Conservation (phyloP, 1,284 basidiomycete species). For the Puccinia horiana region DNA sequence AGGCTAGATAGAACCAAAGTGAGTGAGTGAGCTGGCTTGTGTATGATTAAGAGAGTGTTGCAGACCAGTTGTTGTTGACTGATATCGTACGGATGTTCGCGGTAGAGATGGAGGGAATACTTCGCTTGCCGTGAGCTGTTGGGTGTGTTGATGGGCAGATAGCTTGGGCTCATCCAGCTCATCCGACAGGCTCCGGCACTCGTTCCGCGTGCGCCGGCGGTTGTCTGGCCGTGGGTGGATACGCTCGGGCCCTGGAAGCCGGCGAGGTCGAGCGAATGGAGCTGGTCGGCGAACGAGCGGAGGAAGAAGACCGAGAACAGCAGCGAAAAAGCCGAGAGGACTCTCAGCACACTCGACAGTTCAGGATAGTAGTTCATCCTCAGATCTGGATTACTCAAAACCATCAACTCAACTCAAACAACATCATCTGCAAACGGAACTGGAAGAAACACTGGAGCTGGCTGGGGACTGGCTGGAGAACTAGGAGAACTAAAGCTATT, state of each 20-base stretch:
- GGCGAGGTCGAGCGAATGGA: conserved; percentile 29
- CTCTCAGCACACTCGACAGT: no score
- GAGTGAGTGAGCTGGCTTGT: conserved; percentile 17
- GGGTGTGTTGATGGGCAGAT: conserved; percentile 68
- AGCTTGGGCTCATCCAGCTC: conserved; percentile 95
- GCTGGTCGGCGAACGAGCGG: conserved; percentile 36
- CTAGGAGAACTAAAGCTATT: neutral
- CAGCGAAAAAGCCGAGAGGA: neutral
- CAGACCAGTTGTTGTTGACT: conserved; percentile 58
- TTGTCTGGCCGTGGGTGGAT: neutral
- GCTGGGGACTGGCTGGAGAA: neutral
- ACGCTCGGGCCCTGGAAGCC: conserved; percentile 31
- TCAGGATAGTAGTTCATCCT: no score
- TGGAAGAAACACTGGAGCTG: neutral
- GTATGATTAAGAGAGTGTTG: conserved; percentile 4
- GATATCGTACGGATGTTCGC: conserved; percentile 81
- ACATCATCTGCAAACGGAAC: no score
- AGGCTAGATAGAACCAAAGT: conserved; percentile 58
- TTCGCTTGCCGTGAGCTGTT: conserved; percentile 62
- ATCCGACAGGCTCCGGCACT: conserved; percentile 71
- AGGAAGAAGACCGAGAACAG: neutral
- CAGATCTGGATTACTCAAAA: no score
- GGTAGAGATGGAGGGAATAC: conserved; percentile 85
- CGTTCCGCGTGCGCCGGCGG: conserved; percentile 21
- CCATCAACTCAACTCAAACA: no score